A percentile compares a stretch with the other conserved stretches of the same genome.
phyloP scores from a whole-genome alignment of 306 rosid genomes.

The Corylus avellana region DNA sequence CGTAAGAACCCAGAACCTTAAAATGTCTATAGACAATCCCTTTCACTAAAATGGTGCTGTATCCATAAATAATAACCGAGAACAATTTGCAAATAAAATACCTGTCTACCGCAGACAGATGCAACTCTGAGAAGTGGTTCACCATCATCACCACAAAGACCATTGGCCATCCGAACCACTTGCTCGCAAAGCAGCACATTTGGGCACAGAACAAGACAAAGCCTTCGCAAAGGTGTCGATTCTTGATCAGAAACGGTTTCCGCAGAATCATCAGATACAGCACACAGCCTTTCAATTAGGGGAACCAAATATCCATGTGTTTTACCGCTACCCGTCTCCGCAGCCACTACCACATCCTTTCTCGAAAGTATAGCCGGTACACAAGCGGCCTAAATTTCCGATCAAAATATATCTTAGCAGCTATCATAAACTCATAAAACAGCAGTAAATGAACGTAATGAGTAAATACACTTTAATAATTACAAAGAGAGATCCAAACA shows the following conservation, averaged over 20 bases:
- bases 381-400: constrained; percentile 74
- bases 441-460: not conserved
- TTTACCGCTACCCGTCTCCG: constrained; percentile 97
- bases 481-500: not conserved
- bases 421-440: not conserved
- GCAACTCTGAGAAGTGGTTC: constrained; percentile 62
- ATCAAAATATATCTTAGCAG: constrained; percentile 19
- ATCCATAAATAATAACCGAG: not conserved
- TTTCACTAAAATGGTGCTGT: constrained; percentile 4
- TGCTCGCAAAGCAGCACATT: constrained; percentile 91
- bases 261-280: constrained; percentile 32
- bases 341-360: constrained; percentile 85
- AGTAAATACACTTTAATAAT: not conserved
- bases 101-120: constrained; percentile 93
- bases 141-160: constrained; percentile 65
- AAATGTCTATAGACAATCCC: constrained; percentile 9
- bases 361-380: constrained; percentile 77
- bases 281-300: constrained; percentile 60
- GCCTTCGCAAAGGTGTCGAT: constrained; percentile 27
- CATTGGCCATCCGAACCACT: constrained; percentile 82
- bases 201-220: constrained; percentile 82
- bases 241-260: constrained; percentile 39
- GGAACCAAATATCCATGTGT: constrained; percentile 85
- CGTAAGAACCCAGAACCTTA: constrained; percentile 5
- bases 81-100: constrained; percentile 25